Conservation (phyloP, 2,329 filamentous ascomycete genomes). For the Diaporthe vexans region DNA sequence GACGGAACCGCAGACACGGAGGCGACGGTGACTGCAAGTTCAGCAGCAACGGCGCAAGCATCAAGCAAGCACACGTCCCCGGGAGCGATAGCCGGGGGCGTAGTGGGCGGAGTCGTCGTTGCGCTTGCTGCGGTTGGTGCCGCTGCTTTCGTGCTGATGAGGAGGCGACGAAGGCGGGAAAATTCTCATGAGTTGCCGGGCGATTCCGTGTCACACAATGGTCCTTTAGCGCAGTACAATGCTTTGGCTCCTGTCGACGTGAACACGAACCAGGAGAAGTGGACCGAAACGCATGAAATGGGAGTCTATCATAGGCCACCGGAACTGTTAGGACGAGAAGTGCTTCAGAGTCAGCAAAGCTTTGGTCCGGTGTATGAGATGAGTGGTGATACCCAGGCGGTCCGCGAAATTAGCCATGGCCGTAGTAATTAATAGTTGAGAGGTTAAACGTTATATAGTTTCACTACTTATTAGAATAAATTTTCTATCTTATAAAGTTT, state of each 20-base stretch:
- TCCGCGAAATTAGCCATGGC: not conserved
- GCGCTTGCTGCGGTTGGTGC: not conserved
- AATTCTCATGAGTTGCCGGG: not conserved
- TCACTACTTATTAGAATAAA: too few relatives aligned
- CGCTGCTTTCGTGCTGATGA: not conserved
- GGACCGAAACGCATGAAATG: not conserved
- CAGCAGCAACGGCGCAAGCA: not conserved
- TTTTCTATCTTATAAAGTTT: too few relatives aligned
- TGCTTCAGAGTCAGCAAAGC: conserved; percentile 4
- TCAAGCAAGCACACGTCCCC: not conserved
- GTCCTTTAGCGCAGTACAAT: not conserved
- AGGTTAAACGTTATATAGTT: not conserved
- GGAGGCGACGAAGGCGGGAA: not conserved
- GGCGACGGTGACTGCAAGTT: not conserved
- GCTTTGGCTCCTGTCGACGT: not conserved
- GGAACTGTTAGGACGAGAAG: not conserved
- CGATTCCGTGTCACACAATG: not conserved
- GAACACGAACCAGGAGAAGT: not conserved
- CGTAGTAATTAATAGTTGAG: not conserved
- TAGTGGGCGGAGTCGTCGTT: not conserved
- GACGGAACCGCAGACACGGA: not conserved
- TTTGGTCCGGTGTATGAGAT: not conserved
- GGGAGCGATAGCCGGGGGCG: conserved; percentile 1
- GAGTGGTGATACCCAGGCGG: not conserved
- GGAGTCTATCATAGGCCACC: not conserved